Evolutionary conservation across 441 rosid species (phyloP), one percentile per base, ranked within the genome.

Genomic region (Omphalea diandra): DNA sequence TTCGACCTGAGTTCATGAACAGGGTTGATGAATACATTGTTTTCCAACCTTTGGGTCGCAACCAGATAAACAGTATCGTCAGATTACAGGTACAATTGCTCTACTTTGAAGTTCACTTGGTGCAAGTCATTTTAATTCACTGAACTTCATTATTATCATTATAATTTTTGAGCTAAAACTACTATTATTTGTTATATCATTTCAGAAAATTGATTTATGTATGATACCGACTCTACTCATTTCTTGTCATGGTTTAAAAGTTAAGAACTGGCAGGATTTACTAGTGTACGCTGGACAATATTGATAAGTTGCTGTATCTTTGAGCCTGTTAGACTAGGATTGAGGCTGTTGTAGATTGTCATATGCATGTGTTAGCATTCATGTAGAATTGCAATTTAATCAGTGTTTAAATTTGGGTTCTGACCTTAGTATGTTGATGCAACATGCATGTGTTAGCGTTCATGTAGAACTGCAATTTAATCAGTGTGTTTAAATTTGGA

Each of bases 1-100:
- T 96, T 65, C 92, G 98, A 27, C 98, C 99, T 0, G 99, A 96
- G 78, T 96, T 96, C 75, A 89, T 96, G 96, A 96, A 93, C 74
- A 84, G 99, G 38, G 96, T 93, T 49, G 99, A 96, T 70, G 98
- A 96, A 72, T 93, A 91, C 81, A 93, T 96, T 38, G 98, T 93
- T 18, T 96, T 96, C 98, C 97, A 96, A 80, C 97, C 98, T 52
- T 79, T 96, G 76, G 90, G 87, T 69, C 96, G 92, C 0, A 78
- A 82, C 2, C 97, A 96, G 78, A 96, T 96, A 76, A 82, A 75
- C 86, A 76, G 84, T 26, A 96, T 96, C 41, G 99, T 96, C 68
- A 84, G 79, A 55, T 83, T 96, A 73, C 99, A 96, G 96, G 99
- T 93, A 85, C 61, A 82, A 36, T 64, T 29, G 58, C 17, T 9